phyloP scores from a whole-genome alignment of 345 rosid genomes.

The Eutrema yunnanense region DNA sequence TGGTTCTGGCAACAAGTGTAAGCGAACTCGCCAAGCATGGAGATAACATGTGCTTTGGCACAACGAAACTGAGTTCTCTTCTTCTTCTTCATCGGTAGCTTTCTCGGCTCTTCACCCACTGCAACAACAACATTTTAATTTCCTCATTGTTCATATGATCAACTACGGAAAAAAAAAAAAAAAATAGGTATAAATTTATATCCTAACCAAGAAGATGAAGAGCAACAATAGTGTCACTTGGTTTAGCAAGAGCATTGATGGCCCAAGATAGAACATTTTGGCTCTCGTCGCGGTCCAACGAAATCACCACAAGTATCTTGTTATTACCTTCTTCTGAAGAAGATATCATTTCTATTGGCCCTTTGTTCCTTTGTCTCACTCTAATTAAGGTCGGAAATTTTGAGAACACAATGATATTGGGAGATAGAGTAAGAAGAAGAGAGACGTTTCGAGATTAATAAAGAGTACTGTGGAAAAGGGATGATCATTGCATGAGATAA shows the following conservation, averaged over 20 bases:
- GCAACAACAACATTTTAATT: not conserved
- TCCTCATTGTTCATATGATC: not conserved
- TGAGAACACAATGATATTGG: conserved; percentile 8
- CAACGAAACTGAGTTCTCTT: conserved; percentile 47
- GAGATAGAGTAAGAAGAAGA: conserved; percentile 13
- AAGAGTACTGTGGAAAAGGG: conserved; percentile 16
- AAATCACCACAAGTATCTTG: conserved; percentile 66
- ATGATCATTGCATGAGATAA: conserved; percentile 29
- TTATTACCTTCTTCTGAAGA: conserved; percentile 32
- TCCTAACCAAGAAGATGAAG: conserved; percentile 64
- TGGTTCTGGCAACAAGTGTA: conserved; percentile 51
- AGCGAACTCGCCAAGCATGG: conserved; percentile 76
- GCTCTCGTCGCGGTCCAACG: conserved; percentile 54
- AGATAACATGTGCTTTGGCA: conserved; percentile 77
- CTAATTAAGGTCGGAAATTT: not conserved
- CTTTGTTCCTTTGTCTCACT: not conserved
- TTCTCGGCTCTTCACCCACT: conserved; percentile 54
- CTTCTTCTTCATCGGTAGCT: conserved; percentile 31
- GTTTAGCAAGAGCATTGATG: conserved; percentile 62
- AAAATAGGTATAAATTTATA: not conserved
- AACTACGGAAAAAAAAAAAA: not conserved
- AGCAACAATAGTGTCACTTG: conserved; percentile 67
- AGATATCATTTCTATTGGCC: conserved; percentile 37
- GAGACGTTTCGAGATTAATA: conserved; percentile 24
- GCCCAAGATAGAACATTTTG: conserved; percentile 79